Conservation (phyloP, 306 rosid species). For the Glycine latifolia region DNA sequence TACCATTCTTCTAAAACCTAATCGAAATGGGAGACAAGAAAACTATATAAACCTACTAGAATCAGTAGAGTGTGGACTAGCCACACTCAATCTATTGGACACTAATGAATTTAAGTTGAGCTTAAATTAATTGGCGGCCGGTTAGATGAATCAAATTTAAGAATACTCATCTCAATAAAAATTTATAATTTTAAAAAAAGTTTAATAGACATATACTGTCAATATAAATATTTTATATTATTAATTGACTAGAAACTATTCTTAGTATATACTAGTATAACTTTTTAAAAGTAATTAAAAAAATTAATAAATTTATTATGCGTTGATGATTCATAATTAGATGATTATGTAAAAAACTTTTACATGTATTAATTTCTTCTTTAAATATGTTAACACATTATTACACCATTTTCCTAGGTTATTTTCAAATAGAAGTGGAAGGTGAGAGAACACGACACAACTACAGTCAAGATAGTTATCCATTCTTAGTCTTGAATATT, state of each 20-base stretch:
- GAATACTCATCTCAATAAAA: background rate
- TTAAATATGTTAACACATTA: too few relatives aligned
- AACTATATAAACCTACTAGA: background rate
- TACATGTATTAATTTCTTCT: background rate
- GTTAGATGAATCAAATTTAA: background rate
- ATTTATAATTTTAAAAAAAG: too few relatives aligned
- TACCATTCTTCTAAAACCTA: background rate
- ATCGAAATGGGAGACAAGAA: background rate
- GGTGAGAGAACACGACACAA: background rate
- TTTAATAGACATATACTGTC: too few relatives aligned
- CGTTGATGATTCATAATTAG: background rate
- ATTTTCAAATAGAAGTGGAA: slow-evolving; percentile 1
- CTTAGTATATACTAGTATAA: too few relatives aligned
- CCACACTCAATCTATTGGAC: slow-evolving; percentile 5
- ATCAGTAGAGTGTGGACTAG: slow-evolving; percentile 10
- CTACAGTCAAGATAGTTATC: slow-evolving; percentile 13
- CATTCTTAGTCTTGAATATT: slow-evolving; percentile 10
- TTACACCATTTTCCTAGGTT: background rate
- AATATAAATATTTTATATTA: too few relatives aligned
- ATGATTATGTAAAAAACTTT: background rate
- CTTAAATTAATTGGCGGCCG: background rate
- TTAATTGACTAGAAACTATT: too few relatives aligned
- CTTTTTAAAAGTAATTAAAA: background rate
- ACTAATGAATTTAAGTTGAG: background rate
- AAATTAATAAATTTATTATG: background rate